Percentiles rank a stretch among this genome's conserved stretches.
Evolutionary conservation across 805 yeast genomes (phyloP).

Genomic region (Priceomyces haplophilus): DNA sequence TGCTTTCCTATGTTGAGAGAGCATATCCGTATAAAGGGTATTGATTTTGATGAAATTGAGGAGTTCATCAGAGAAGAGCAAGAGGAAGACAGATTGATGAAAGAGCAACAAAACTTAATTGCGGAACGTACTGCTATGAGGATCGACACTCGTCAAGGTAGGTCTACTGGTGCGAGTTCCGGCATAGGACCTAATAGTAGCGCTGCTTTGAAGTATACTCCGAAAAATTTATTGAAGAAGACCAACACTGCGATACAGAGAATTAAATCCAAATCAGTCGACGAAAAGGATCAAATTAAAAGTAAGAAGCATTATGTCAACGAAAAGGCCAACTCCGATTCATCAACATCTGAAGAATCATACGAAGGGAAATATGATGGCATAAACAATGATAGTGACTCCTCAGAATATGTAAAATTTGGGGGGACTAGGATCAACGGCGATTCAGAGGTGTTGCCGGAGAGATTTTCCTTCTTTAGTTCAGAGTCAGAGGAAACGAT

Average conservation of each 20-base stretch:
- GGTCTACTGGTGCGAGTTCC: constrained; percentile 9
- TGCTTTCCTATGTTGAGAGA: constrained; percentile 90
- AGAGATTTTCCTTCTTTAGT: constrained; percentile 79
- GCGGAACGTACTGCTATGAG: constrained; percentile 20
- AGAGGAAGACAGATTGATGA: constrained; percentile 36
- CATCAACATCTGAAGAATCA: constrained; percentile 21
- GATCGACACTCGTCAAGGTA: constrained; percentile 11
- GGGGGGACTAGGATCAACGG: constrained; percentile 36
- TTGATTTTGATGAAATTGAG: constrained; percentile 88
- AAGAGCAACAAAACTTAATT: constrained; percentile 23
- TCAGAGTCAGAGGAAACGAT: constrained; percentile 82
- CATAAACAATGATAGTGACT: constrained; percentile 14
- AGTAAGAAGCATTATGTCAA: background rate
- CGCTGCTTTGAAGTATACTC: constrained; percentile 65
- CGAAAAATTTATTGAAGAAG: constrained; percentile 35
- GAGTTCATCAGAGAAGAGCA: constrained; percentile 68
- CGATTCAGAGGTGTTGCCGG: constrained; percentile 45
- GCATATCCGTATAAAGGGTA: constrained; percentile 59
- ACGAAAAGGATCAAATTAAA: background rate
- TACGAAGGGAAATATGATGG: constrained; percentile 7
- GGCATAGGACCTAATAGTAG: constrained; percentile 30
- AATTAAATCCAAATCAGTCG: constrained; percentile 6
- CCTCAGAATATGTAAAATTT: constrained; percentile 37
- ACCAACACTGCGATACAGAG: constrained; percentile 6
- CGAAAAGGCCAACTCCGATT: constrained; percentile 17